Percentiles rank a stretch among this genome's conserved stretches.
phyloP scores from a whole-genome alignment of 108 stramenopile species.

The Chaetoceros tenuissimus region DNA sequence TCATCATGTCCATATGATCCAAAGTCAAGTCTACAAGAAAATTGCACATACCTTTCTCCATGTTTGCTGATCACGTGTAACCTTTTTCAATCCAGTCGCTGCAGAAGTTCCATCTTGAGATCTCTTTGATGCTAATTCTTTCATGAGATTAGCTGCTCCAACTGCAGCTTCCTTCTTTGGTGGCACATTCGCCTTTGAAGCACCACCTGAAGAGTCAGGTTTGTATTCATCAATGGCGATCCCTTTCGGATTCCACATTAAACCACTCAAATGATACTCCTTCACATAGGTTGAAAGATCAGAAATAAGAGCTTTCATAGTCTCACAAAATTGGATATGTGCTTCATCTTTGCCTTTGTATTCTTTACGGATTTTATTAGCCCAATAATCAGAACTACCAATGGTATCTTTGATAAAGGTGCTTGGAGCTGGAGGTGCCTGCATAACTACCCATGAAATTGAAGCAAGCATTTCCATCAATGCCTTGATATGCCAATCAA shows the following conservation, averaged over 20 bases:
- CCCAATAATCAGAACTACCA: slow-evolving; percentile 90
- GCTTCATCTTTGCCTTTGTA: slow-evolving; percentile 76
- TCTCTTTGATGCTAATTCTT: slow-evolving; percentile 57
- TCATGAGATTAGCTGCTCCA: slow-evolving; percentile 15
- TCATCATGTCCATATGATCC: no score
- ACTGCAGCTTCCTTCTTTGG: slow-evolving; percentile 6
- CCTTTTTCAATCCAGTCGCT: slow-evolving; percentile 89
- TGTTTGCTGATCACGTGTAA: slow-evolving; percentile 89
- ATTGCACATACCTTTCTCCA: slow-evolving; percentile 80
- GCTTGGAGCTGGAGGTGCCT: slow-evolving; percentile 54
- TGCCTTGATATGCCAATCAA: slow-evolving; percentile 68
- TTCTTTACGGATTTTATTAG: slow-evolving; percentile 92
- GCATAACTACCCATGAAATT: slow-evolving; percentile 63
- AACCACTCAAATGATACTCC: slow-evolving; percentile 85
- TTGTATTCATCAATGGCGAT: slow-evolving; percentile 49
- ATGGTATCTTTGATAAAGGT: slow-evolving; percentile 74
- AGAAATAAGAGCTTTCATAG: slow-evolving; percentile 62
- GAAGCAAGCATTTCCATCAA: slow-evolving; percentile 69
- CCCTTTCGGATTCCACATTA: slow-evolving; percentile 83
- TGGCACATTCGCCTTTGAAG: slow-evolving; percentile 18
- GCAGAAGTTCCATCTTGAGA: slow-evolving; percentile 71
- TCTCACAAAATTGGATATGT: slow-evolving; percentile 86
- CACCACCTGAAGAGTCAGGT: slow-evolving; percentile 20
- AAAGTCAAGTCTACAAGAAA: no score
- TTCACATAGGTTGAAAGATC: slow-evolving; percentile 81